phyloP scores from a whole-genome alignment of 2,329 filamentous ascomycete species.

The Fusarium phyllophilum region DNA sequence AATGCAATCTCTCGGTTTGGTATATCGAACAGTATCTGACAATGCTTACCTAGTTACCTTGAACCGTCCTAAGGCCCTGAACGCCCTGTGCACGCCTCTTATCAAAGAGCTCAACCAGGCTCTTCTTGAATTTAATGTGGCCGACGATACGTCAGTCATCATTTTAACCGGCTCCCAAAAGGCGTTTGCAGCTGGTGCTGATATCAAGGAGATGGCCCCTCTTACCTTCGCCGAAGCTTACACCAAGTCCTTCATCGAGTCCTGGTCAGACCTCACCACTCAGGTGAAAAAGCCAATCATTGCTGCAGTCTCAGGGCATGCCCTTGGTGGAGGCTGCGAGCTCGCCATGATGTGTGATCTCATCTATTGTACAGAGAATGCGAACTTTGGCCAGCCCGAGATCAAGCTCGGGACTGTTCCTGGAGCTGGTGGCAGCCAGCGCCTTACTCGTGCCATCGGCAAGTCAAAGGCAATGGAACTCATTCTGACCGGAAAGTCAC shows the following conservation, averaged over 20 bases:
- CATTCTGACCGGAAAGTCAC: constrained; percentile 85
- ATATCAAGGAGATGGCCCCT: constrained; percentile 99
- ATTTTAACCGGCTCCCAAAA: constrained; percentile 88
- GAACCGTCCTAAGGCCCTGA: constrained; percentile 93
- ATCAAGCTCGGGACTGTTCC: constrained; percentile 95
- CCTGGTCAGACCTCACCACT: constrained; percentile 88
- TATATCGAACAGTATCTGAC: not conserved
- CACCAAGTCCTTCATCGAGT: constrained; percentile 90
- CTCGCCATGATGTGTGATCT: constrained; percentile 98
- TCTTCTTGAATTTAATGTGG: constrained; percentile 74
- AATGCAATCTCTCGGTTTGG: not conserved
- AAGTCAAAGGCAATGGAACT: constrained; percentile 93
- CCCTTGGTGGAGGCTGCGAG: constrained; percentile 94
- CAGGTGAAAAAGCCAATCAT: constrained; percentile 93
- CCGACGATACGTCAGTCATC: constrained; percentile 77
- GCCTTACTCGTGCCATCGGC: constrained; percentile 83
- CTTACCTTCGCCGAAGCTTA: constrained; percentile 91
- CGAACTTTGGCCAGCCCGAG: constrained; percentile 96
- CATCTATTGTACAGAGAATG: constrained; percentile 84
- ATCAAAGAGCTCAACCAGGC: constrained; percentile 90
- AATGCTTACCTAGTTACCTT: constrained; percentile 74
- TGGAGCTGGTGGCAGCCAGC: constrained; percentile 90
- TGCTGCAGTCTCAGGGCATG: constrained; percentile 92
- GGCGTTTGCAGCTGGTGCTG: constrained; percentile 94
- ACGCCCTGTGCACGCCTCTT: constrained; percentile 90